These are phyloP conservation scores for Fonsecaea monophora DNA, from an alignment of 2,329 filamentous ascomycete genomes.

Conservation along the genomic window DNA sequence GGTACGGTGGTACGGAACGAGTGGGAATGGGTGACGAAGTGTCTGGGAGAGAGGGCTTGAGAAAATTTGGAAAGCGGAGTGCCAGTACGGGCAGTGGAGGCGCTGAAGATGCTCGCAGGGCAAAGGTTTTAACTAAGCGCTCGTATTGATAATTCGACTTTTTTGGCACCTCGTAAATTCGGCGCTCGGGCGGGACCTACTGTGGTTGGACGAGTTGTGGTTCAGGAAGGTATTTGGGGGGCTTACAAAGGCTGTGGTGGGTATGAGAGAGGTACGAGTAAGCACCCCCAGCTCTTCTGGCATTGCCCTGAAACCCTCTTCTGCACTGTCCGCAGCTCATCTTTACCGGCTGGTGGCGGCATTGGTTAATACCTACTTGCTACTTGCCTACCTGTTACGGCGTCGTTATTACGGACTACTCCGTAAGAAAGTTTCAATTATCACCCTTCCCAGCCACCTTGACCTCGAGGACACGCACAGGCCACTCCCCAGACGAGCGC, in stretches of 20 bases:
- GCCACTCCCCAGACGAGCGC: background rate
- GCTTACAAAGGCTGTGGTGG: background rate
- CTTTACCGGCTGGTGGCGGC: background rate
- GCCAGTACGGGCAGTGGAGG: background rate
- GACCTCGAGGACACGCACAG: background rate
- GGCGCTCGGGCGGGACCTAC: background rate
- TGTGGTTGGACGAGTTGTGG: background rate
- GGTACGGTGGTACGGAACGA: background rate
- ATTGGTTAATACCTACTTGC: no score
- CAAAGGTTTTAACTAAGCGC: background rate
- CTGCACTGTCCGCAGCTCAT: background rate
- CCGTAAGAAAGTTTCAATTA: slow-evolving; percentile 1
- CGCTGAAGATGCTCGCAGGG: background rate
- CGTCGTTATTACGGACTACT: background rate
- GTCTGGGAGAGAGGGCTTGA: background rate
- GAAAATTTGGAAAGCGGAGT: background rate
- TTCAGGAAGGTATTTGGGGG: background rate
- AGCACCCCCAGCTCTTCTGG: background rate
- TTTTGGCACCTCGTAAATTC: background rate
- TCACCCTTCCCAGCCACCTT: background rate
- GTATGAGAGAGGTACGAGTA: background rate
- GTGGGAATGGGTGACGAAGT: background rate
- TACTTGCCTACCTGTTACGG: background rate
- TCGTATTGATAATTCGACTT: background rate
- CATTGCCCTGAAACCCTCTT: background rate